These are phyloP conservation scores for Naganishia cerealis DNA, from an alignment of 1,284 basidiomycete genomes.

Conservation along the genomic window DNA sequence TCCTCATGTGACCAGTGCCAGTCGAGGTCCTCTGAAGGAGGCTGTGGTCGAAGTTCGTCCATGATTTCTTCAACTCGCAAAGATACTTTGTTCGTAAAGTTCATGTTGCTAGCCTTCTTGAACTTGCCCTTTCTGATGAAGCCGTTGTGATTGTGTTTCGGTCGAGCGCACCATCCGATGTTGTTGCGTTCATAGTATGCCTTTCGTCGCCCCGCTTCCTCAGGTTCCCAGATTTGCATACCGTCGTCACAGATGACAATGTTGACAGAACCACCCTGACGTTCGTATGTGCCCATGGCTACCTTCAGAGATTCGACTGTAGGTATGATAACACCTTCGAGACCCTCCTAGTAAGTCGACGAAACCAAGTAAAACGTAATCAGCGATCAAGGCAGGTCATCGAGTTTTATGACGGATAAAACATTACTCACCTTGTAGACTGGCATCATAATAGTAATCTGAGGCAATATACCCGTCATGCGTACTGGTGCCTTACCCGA, in stretches of 20 bases:
- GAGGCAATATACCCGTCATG: constrained; percentile 58
- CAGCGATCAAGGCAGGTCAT: neutral
- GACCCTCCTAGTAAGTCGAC: constrained; percentile 59
- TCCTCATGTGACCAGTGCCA: constrained; percentile 43
- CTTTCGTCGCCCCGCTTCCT: constrained; percentile 66
- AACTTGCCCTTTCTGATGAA: constrained; percentile 82
- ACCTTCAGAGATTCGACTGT: constrained; percentile 77
- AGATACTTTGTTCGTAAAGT: constrained; percentile 72
- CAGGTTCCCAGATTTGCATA: constrained; percentile 62
- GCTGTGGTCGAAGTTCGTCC: constrained; percentile 53
- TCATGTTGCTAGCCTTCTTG: constrained; percentile 89
- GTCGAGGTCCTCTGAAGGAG: constrained; percentile 37
- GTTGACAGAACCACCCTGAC: constrained; percentile 54
- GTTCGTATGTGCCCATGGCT: constrained; percentile 60
- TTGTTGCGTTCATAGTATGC: constrained; percentile 75
- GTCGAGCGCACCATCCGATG: constrained; percentile 79
- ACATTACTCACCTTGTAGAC: constrained; percentile 56
- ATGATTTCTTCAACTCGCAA: constrained; percentile 73
- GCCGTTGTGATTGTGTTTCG: constrained; percentile 66
- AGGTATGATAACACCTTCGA: constrained; percentile 58
- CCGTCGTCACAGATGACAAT: constrained; percentile 53
- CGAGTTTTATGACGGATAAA: neutral
- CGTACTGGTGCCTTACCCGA: constrained; percentile 57
- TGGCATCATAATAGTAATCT: constrained; percentile 63
- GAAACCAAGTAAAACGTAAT: neutral